These are phyloP conservation scores for Sclerospora graminicola DNA, from an alignment of 352 stramenopile species.

Conservation along the genomic window DNA sequence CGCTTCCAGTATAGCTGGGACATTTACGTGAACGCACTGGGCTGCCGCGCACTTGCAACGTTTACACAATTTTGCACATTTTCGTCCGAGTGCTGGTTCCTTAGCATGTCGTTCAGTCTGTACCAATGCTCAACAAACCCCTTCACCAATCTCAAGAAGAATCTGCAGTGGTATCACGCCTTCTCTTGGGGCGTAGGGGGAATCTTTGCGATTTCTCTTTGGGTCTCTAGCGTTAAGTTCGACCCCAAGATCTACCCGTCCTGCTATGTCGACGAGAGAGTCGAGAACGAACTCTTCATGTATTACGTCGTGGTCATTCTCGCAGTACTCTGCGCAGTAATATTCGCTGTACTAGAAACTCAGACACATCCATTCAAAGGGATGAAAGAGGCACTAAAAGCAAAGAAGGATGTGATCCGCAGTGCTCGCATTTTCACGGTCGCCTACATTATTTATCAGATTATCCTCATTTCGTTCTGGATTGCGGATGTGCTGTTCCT, in stretches of 20 bases:
- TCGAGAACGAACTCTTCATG: conserved; percentile 46
- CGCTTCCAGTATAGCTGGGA: conserved; percentile 70
- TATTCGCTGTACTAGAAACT: conserved; percentile 60
- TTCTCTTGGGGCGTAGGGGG: conserved; percentile 61
- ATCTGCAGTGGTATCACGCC: conserved; percentile 57
- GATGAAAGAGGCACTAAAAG: conserved; percentile 67
- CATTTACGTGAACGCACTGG: conserved; percentile 30
- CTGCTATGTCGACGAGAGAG: conserved; percentile 70
- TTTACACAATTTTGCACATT: conserved; percentile 70
- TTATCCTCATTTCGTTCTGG: conserved; percentile 77
- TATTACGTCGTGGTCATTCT: conserved; percentile 74
- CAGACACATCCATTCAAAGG: conserved; percentile 58
- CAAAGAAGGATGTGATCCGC: conserved; percentile 75
- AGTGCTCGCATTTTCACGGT: conserved; percentile 74
- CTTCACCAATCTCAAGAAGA: conserved; percentile 76
- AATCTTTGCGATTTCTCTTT: conserved; percentile 44
- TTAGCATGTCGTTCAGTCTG: conserved; percentile 79
- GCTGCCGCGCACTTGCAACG: conserved; percentile 46
- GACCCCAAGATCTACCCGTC: conserved; percentile 33
- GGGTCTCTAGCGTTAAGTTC: conserved; percentile 41
- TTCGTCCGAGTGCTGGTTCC: conserved; percentile 82
- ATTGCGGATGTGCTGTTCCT: conserved; percentile 46
- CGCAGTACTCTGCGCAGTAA: conserved; percentile 48
- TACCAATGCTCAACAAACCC: conserved; percentile 82
- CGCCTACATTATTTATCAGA: conserved; percentile 75